phyloP scores from a whole-genome alignment of 768 basidiomycete species.

The Leccinum obscurum region DNA sequence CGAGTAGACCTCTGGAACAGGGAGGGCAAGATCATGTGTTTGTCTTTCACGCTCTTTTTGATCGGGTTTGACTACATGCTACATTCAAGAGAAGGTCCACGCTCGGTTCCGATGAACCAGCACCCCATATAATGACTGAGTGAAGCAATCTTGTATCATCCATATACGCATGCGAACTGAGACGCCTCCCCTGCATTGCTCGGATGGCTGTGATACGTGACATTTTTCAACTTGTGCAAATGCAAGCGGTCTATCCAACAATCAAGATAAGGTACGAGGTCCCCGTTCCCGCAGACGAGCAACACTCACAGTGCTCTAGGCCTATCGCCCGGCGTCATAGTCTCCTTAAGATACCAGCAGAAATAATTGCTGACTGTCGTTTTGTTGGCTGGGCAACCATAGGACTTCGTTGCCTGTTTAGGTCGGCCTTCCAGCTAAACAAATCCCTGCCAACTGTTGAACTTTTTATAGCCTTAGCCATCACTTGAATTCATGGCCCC shows the following conservation, averaged over 20 bases:
- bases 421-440: constrained; percentile 1
- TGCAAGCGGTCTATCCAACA: not conserved
- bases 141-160: not conserved
- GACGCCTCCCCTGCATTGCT: not conserved
- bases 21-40: not conserved
- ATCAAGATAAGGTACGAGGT: constrained; percentile 1
- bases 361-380: not conserved
- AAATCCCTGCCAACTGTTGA: not conserved
- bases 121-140: not conserved
- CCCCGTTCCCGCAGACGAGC: constrained; percentile 5
- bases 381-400: not conserved
- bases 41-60: not conserved
- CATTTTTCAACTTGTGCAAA: not conserved
- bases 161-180: not conserved
- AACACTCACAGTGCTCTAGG: not conserved
- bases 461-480: not conserved
- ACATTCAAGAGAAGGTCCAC: not conserved
- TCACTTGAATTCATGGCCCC: not conserved
- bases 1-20: not conserved
- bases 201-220: not conserved
- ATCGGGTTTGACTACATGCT: not conserved
- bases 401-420: not conserved
- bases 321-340: too few relatives aligned
- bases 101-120: not conserved
- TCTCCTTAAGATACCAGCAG: constrained; percentile 2